phyloP scores from a whole-genome alignment of 208 protist genomes.

The Crithidia bombi region DNA sequence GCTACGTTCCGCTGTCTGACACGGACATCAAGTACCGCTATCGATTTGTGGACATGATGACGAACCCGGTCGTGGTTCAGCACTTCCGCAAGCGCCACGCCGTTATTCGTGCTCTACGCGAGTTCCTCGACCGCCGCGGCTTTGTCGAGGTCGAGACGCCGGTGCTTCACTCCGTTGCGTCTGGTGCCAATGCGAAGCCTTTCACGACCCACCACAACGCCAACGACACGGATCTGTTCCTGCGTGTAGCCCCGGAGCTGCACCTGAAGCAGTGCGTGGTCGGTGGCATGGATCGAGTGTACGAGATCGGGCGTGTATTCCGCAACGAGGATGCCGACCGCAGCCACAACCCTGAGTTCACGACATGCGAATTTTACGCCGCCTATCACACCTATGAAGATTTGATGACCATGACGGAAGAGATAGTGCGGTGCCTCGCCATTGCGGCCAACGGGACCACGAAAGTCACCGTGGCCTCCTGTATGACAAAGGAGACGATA shows the following conservation, averaged over 20 bases:
- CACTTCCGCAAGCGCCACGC: conserved; percentile 70
- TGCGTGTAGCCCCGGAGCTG: conserved; percentile 94
- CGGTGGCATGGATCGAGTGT: conserved; percentile 94
- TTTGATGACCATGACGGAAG: conserved; percentile 94
- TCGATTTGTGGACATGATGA: conserved; percentile 91
- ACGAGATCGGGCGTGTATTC: conserved; percentile 95
- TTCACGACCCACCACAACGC: conserved; percentile 94
- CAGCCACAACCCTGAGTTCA: conserved; percentile 97
- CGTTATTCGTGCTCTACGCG: conserved; percentile 64
- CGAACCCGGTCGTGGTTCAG: conserved; percentile 50
- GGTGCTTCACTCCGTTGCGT: conserved; percentile 84
- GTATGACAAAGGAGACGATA: conserved; percentile 27
- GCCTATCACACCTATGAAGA: conserved; percentile 95
- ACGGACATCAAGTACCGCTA: conserved; percentile 87
- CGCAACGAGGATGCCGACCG: conserved; percentile 95
- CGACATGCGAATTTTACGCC: conserved; percentile 93
- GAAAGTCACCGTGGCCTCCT: conserved; percentile 41
- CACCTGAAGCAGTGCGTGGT: conserved; percentile 95
- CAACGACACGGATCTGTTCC: conserved; percentile 75
- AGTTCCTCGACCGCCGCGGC: conserved; percentile 65
- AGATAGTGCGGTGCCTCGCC: conserved; percentile 84
- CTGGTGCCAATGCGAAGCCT: conserved; percentile 91
- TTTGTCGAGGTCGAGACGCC: conserved; percentile 97
- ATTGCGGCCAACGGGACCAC: conserved; percentile 52
- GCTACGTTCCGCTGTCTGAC: conserved; percentile 72